Percentiles rank a stretch among this genome's conserved stretches.
phyloP scores from a whole-genome alignment of 441 rosid species.

The Euphorbia celastroides region DNA sequence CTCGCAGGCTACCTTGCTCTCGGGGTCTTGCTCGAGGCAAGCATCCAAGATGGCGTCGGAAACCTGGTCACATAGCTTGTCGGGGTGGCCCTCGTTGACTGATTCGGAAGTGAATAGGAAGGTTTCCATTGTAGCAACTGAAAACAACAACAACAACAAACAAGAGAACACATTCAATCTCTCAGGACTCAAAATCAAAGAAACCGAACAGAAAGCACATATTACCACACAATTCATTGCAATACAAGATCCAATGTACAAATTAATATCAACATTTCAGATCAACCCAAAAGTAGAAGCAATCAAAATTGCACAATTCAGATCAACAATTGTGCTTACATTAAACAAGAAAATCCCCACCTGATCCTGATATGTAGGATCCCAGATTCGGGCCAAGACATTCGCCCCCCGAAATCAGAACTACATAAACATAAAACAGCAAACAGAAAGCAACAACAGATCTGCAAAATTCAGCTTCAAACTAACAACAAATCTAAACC shows the following conservation, averaged over 20 bases:
- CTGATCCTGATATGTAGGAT: too few relatives aligned
- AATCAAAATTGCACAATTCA: too few relatives aligned
- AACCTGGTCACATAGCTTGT: constrained; percentile 59
- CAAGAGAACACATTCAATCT: not conserved
- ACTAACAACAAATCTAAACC: not conserved
- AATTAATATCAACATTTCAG: not conserved
- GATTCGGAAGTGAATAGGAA: constrained; percentile 58
- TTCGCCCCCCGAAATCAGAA: not conserved
- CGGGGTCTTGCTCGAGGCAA: constrained; percentile 57
- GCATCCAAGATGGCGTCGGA: constrained; percentile 58
- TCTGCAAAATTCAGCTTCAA: not conserved
- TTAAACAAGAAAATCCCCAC: too few relatives aligned
- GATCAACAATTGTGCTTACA: too few relatives aligned
- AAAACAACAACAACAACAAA: not conserved
- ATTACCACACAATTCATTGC: not conserved
- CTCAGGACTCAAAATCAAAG: not conserved
- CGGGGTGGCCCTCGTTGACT: constrained; percentile 65
- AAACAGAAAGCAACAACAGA: not conserved
- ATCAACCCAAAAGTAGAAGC: not conserved
- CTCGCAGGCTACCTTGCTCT: constrained; percentile 61
- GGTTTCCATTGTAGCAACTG: constrained; percentile 38
- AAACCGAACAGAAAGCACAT: not conserved
- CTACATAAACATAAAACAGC: not conserved
- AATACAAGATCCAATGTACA: not conserved
- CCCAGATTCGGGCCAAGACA: too few relatives aligned